These are phyloP conservation scores for Colletotrichum endophyticum DNA, from an alignment of 2,329 filamentous ascomycete species.

Conservation along the genomic window DNA sequence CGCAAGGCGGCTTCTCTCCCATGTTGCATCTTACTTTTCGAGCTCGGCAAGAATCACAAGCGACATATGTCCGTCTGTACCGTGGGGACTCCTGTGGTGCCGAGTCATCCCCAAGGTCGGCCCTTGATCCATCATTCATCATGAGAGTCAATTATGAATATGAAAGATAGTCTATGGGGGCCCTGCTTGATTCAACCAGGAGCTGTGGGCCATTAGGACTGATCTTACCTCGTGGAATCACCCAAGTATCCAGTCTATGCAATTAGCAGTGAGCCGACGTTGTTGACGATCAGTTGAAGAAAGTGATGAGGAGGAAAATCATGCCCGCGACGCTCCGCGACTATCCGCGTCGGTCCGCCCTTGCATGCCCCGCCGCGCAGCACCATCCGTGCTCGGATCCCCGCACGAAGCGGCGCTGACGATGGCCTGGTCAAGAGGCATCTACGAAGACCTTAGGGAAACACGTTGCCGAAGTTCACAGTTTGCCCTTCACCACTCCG, in stretches of 20 bases:
- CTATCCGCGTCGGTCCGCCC: slow-evolving; percentile 13
- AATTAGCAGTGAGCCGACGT: background rate
- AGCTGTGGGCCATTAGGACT: background rate
- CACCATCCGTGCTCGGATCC: background rate
- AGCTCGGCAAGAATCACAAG: slow-evolving; percentile 15
- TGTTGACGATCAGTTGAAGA: background rate
- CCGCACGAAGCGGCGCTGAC: background rate
- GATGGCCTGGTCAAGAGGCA: background rate
- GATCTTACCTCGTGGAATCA: background rate
- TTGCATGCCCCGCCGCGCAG: background rate
- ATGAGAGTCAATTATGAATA: background rate
- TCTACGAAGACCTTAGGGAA: background rate
- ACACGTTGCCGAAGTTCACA: background rate
- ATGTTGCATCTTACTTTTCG: slow-evolving; percentile 18
- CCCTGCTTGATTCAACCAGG: background rate
- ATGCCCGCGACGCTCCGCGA: background rate
- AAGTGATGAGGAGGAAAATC: background rate
- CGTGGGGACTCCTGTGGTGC: background rate
- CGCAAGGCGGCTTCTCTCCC: slow-evolving; percentile 17
- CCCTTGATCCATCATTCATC: background rate
- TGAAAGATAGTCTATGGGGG: background rate
- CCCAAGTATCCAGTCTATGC: background rate
- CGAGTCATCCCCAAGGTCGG: background rate
- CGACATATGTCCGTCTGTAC: slow-evolving; percentile 13
- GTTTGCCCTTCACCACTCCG: background rate